These are phyloP conservation scores for Saccharomycopsis javanensis DNA, from an alignment of 805 yeast species.

Conservation along the genomic window DNA sequence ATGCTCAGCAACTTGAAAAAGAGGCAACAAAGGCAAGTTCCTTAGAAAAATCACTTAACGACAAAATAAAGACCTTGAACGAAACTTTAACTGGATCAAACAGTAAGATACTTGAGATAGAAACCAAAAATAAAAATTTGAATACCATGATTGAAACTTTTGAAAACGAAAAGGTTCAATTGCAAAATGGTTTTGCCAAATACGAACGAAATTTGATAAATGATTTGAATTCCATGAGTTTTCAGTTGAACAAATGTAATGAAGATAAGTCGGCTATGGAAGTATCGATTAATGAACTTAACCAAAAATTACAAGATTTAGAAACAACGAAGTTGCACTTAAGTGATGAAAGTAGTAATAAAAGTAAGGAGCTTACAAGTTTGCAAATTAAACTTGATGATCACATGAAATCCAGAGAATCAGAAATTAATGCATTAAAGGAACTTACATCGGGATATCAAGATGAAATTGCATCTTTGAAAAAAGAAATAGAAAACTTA, in stretches of 20 bases:
- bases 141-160: constrained; percentile 20
- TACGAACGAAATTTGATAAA: constrained; percentile 18
- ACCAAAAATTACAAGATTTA: constrained; percentile 24
- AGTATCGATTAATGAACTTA: constrained; percentile 14
- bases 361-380: neutral
- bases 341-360: neutral
- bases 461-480: constrained; percentile 21
- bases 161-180: constrained; percentile 23
- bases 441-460: neutral
- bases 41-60: constrained; percentile 21
- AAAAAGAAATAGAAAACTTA: constrained; percentile 20
- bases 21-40: constrained; percentile 27
- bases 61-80: constrained; percentile 8
- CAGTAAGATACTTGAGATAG: constrained; percentile 18
- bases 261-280: constrained; percentile 16
- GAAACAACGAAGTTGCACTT: constrained; percentile 9
- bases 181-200: constrained; percentile 17
- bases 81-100: neutral
- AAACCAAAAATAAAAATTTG: constrained; percentile 17
- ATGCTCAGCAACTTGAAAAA: constrained; percentile 25
- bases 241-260: constrained; percentile 18
- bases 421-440: neutral
- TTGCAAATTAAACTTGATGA: neutral
- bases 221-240: constrained; percentile 19
- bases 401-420: neutral